Evolutionary conservation across 768 basidiomycete species (phyloP).

Genomic region (Amanita fuliginea): DNA sequence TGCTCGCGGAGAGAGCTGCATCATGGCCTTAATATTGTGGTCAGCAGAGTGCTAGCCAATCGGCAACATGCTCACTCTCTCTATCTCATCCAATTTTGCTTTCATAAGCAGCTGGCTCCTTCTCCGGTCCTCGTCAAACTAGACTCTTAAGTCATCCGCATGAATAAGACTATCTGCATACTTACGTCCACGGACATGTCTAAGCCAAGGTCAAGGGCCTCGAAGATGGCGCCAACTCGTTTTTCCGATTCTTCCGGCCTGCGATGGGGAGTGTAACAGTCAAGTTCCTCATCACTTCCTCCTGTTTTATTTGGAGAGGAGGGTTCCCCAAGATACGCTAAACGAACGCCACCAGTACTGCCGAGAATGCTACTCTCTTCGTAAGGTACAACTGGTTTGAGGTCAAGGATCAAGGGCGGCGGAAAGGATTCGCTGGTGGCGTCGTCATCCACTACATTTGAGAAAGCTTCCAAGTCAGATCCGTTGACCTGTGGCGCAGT

Average conservation of each 20-base stretch:
- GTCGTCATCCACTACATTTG: constrained; percentile 11
- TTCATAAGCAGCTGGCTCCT: constrained; percentile 68
- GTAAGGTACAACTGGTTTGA: constrained; percentile 23
- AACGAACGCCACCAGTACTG: constrained; percentile 23
- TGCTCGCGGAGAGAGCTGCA: constrained; percentile 53
- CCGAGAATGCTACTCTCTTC: constrained; percentile 24
- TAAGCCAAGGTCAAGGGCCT: constrained; percentile 40
- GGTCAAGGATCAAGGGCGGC: constrained; percentile 44
- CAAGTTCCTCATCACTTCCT: constrained; percentile 26
- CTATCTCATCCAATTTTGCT: constrained; percentile 70
- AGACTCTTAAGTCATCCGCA: background rate
- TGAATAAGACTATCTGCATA: constrained; percentile 7
- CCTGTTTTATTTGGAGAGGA: constrained; percentile 9
- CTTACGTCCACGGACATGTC: constrained; percentile 35
- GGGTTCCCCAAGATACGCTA: constrained; percentile 33
- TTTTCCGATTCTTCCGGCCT: constrained; percentile 31
- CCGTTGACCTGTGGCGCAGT: constrained; percentile 20
- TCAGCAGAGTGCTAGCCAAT: background rate
- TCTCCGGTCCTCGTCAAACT: constrained; percentile 66
- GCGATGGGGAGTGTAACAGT: constrained; percentile 19
- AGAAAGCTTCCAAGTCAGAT: constrained; percentile 20
- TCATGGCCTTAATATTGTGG: constrained; percentile 36
- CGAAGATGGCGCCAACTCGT: constrained; percentile 38
- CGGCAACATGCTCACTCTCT: constrained; percentile 33
- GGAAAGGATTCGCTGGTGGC: constrained; percentile 34